Evolutionary conservation across 164 flowering plant species (phyloP).

Genomic region (Stephania cephalantha): DNA sequence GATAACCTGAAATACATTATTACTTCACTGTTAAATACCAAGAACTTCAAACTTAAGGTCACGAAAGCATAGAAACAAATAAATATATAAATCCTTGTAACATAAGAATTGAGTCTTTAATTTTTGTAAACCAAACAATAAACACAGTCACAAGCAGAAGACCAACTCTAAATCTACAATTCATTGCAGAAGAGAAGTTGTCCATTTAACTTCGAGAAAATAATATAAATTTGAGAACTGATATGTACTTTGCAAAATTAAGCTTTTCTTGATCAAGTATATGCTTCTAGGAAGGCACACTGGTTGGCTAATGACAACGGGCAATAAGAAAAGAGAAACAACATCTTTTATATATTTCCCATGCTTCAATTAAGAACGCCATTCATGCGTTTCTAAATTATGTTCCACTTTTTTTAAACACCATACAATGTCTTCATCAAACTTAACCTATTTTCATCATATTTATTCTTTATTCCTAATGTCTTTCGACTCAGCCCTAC

Average conservation of each 20-base stretch:
- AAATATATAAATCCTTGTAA: not conserved
- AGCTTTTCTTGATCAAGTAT: not conserved
- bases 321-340: too few species aligned
- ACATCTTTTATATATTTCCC: too few species aligned
- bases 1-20: conserved; percentile 42
- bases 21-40: not conserved
- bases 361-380: too few species aligned
- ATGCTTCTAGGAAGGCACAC: not conserved
- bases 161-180: not conserved
- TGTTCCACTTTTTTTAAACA: too few species aligned
- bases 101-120: not conserved
- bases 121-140: not conserved
- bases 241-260: not conserved
- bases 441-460: not conserved
- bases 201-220: not conserved
- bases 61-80: not conserved
- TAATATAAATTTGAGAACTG: conserved; percentile 2
- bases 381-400: too few species aligned
- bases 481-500: not conserved
- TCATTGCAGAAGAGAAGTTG: not conserved
- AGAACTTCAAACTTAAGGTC: not conserved
- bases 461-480: not conserved
- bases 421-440: too few species aligned
- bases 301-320: too few species aligned
- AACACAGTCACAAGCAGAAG: not conserved